phyloP scores from a whole-genome alignment of 2,329 filamentous ascomycete species.

The Stagonosporopsis cucurbitacearum region DNA sequence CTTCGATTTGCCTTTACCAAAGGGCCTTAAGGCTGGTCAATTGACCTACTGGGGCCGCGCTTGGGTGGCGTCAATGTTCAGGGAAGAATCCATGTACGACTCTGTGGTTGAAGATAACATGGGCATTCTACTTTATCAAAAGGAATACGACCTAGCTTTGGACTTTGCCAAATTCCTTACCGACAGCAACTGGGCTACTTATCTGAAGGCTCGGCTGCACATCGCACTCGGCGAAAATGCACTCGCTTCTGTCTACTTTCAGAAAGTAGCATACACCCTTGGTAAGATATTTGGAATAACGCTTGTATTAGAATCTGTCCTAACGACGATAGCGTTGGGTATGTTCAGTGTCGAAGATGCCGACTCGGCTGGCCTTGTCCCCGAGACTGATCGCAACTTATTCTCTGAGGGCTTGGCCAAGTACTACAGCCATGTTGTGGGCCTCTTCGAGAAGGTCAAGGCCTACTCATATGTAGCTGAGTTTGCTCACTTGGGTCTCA shows the following conservation, averaged over 20 bases:
- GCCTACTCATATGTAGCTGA: conserved; percentile 82
- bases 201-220: conserved; percentile 82
- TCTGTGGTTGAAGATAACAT: conserved; percentile 51
- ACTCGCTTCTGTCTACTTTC: conserved; percentile 77
- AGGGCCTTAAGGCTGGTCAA: conserved; percentile 32
- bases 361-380: conserved; percentile 66
- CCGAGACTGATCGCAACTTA: conserved; percentile 72
- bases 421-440: conserved; percentile 87
- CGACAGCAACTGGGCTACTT: conserved; percentile 67
- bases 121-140: conserved; percentile 52
- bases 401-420: conserved; percentile 77
- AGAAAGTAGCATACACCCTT: conserved; percentile 81
- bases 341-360: conserved; percentile 46
- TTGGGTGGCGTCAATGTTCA: conserved; percentile 52
- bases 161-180: conserved; percentile 72
- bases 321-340: conserved; percentile 40
- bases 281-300: conserved; percentile 61
- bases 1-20: conserved; percentile 43
- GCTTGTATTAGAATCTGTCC: background rate
- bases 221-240: conserved; percentile 76
- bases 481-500: conserved; percentile 76
- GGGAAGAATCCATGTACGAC: conserved; percentile 44
- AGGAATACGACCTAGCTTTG: conserved; percentile 59
- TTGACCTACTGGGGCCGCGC: conserved; percentile 56
- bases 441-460: conserved; percentile 79